A percentile compares a stretch with the other conserved stretches of the same genome.
phyloP scores from a whole-genome alignment of 2,329 filamentous ascomycete species.

The Hirsutella rhossiliensis region DNA sequence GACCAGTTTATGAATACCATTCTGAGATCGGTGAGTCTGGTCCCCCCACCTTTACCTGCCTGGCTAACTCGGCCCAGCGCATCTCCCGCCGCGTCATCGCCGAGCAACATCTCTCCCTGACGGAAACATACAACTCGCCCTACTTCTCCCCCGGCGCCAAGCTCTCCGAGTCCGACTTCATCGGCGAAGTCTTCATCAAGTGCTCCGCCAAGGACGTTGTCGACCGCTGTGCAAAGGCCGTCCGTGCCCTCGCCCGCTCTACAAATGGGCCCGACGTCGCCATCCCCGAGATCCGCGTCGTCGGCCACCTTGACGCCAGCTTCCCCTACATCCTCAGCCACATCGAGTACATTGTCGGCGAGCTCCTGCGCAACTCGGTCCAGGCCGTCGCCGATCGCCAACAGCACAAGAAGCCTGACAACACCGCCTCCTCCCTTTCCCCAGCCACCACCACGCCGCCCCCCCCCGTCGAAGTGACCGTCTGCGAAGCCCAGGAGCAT shows the following conservation, averaged over 20 bases:
- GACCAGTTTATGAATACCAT: conserved; percentile 95
- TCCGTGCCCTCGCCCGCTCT: conserved; percentile 60
- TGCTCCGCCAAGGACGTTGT: conserved; percentile 88
- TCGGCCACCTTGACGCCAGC: conserved; percentile 76
- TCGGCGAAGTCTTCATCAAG: conserved; percentile 89
- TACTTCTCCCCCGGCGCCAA: conserved; percentile 80
- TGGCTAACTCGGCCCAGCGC: conserved; percentile 38
- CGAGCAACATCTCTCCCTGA: conserved; percentile 90
- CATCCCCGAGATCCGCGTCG: conserved; percentile 71
- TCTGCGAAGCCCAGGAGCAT: conserved; percentile 89
- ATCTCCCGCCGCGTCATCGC: conserved; percentile 95
- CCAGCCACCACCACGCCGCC: conserved; percentile 46
- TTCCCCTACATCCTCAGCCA: conserved; percentile 96
- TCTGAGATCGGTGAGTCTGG: conserved; percentile 59
- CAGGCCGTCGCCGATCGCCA: conserved; percentile 79
- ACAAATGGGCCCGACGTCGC: conserved; percentile 60
- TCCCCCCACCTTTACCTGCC: neutral
- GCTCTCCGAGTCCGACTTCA: conserved; percentile 65
- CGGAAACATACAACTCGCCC: conserved; percentile 82
- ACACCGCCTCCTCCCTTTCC: conserved; percentile 53
- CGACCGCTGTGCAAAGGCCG: conserved; percentile 65
- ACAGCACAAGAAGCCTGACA: conserved; percentile 20
- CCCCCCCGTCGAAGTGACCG: conserved; percentile 82
- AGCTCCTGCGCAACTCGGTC: conserved; percentile 88
- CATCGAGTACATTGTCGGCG: conserved; percentile 92